phyloP scores from a whole-genome alignment of 352 stramenopile species.

The Globisporangium heterothallicum region DNA sequence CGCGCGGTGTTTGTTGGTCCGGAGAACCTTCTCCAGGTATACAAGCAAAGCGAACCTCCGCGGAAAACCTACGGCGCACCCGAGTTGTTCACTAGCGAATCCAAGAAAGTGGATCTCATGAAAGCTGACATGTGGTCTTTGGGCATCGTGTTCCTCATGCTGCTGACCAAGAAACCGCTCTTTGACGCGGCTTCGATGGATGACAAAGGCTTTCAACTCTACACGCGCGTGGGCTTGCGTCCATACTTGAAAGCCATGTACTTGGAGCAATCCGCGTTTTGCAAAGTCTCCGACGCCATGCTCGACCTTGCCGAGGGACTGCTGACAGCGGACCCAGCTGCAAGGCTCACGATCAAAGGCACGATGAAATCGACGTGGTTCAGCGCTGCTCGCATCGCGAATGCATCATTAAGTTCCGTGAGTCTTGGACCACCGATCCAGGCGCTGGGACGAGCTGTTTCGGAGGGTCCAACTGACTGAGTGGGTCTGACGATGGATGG shows the following conservation, averaged over 20 bases:
- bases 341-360: conserved; percentile 62
- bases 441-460: too few species aligned
- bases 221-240: conserved; percentile 34
- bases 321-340: conserved; percentile 74
- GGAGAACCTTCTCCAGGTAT: conserved; percentile 28
- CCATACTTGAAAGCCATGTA: conserved; percentile 60
- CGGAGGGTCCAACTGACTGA: too few species aligned
- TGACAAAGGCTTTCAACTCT: conserved; percentile 57
- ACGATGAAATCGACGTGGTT: conserved; percentile 69
- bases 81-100: conserved; percentile 32
- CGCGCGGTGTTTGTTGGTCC: conserved; percentile 50
- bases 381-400: background rate
- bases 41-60: conserved; percentile 20
- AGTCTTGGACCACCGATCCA: too few species aligned
- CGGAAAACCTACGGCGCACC: conserved; percentile 48
- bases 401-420: too few species aligned
- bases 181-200: conserved; percentile 36
- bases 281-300: conserved; percentile 46
- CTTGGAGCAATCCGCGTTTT: conserved; percentile 54
- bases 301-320: conserved; percentile 81
- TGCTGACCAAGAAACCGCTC: conserved; percentile 51
- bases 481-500: too few species aligned
- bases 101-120: conserved; percentile 31
- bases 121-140: conserved; percentile 61
- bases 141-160: conserved; percentile 48